Percentiles rank a stretch among this genome's conserved stretches.
Conservation (phyloP, 2,329 filamentous ascomycete species). For the Ilyonectria mors-panacis region DNA sequence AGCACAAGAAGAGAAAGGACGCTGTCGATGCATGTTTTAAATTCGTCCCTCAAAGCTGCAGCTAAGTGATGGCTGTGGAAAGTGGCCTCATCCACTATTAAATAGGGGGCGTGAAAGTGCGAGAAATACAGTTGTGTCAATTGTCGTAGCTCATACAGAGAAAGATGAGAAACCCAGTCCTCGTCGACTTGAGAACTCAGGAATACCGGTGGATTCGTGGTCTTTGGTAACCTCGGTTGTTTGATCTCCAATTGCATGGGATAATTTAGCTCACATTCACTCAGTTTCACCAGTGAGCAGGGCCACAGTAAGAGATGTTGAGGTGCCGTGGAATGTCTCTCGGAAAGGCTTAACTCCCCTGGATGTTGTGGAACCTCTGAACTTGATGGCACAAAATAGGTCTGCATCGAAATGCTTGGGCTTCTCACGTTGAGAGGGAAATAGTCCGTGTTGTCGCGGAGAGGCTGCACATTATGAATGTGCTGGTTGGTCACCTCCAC, state of each 20-base stretch:
- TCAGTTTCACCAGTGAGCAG: conserved; percentile 24
- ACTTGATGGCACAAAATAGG: conserved; percentile 23
- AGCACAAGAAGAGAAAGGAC: conserved; percentile 23
- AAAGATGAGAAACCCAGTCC: conserved; percentile 32
- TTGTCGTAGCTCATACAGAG: conserved; percentile 23
- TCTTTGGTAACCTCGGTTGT: conserved; percentile 9
- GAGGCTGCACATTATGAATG: background rate
- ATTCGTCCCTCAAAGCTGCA: conserved; percentile 7
- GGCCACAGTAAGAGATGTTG: conserved; percentile 37
- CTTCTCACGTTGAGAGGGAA: background rate
- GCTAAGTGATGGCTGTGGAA: conserved; percentile 26
- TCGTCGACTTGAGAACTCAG: background rate
- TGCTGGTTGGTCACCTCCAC: background rate
- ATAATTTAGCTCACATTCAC: conserved; percentile 28
- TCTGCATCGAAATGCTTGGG: conserved; percentile 14
- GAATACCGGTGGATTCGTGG: conserved; percentile 9
- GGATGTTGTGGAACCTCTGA: background rate
- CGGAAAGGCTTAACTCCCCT: conserved; percentile 26
- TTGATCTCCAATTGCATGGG: conserved; percentile 35
- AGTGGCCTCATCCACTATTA: conserved; percentile 27
- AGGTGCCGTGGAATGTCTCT: conserved; percentile 31
- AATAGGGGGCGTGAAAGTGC: conserved; percentile 32
- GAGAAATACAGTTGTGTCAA: conserved; percentile 31
- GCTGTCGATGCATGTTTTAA: conserved; percentile 19
- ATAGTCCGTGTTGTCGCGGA: background rate